Base-by-base conservation (phyloP, 305 asterid species). In the Fraxinus platypoda region DNA sequence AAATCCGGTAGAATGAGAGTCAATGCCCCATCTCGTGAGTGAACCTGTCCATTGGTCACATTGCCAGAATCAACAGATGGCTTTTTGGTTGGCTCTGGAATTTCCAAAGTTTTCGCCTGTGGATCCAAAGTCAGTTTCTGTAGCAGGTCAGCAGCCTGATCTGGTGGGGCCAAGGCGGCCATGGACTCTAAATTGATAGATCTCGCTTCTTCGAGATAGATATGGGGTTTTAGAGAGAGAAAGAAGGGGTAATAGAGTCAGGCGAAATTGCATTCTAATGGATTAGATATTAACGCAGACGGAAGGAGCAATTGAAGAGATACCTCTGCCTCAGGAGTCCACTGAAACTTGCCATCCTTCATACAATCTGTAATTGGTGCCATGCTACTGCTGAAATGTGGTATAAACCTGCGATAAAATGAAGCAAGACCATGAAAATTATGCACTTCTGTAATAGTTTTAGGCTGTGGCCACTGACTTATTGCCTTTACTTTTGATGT, bases 81-180 rank as follows among this genome's bases (percentile, higher is more conserved):
- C 92, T 89, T 90, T 79, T 91, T 91, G 74, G 89, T 83, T 37
- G 91, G 81, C 4, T 91, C 93, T 6, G 88, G 77, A 31, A 88
- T 85, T 76, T 91, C 97, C 49, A 84, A 73, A 17, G 87, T 81
- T 81, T 90, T 92, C 0, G 88, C 72, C 81, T 89, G 90, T 0
- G 95, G 83, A 34, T 92, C 97, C 90, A 92, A 72, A 4, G 97
- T 83, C 79, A 92, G 73, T 46, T 89, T 92, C 88, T 91, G 92
- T 89, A 92, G 79, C 80, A 91, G 78, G 64, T 87, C 92, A 74
- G 93, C 87, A 87, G 95, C 84, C 84, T 92, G 95, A 89, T 91
- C 92, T 80, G 90, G 87, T 57, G 91, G 85, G 81, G 90, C 90
- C 77, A 87, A 91, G 82, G 90, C 81, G 8, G 92, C 92, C 94